Evolutionary conservation across 306 rosid species (phyloP).

Genomic region (Acmispon strigosus): DNA sequence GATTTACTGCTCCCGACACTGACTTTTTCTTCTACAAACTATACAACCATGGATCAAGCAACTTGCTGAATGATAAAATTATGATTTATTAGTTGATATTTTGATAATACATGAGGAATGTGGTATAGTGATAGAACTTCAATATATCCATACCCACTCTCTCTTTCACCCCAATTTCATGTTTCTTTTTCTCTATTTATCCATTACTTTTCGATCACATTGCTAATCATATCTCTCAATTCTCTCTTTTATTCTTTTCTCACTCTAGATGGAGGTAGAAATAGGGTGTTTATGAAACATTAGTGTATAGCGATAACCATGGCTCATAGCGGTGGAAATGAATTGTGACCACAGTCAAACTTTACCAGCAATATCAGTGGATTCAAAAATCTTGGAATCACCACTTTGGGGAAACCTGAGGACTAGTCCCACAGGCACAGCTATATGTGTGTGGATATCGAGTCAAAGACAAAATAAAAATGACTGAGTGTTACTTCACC

Average conservation of each 20-base stretch:
- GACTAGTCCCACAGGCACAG: too few species aligned
- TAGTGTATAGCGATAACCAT: not conserved
- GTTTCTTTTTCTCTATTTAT: too few species aligned
- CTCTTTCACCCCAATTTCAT: too few species aligned
- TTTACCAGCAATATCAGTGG: not conserved
- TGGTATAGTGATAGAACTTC: not conserved
- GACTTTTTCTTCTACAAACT: not conserved
- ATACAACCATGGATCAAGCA: conserved; percentile 14
- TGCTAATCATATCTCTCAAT: too few species aligned
- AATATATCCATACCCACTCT: too few species aligned
- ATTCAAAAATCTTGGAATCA: not conserved
- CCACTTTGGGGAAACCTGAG: too few species aligned
- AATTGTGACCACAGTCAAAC: not conserved
- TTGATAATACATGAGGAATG: not conserved
- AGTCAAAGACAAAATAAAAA: too few species aligned
- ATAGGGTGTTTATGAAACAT: too few species aligned
- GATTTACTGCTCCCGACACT: not conserved
- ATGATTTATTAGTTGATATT: not conserved
- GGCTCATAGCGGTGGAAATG: not conserved
- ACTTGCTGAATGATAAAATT: not conserved
- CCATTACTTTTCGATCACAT: too few species aligned
- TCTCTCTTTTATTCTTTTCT: too few species aligned
- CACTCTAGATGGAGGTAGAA: too few species aligned
- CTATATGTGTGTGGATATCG: too few species aligned
- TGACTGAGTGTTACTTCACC: not conserved